Base-by-base conservation (phyloP, 192 early-diverging fungal species). In the Oehlia diaphana region DNA sequence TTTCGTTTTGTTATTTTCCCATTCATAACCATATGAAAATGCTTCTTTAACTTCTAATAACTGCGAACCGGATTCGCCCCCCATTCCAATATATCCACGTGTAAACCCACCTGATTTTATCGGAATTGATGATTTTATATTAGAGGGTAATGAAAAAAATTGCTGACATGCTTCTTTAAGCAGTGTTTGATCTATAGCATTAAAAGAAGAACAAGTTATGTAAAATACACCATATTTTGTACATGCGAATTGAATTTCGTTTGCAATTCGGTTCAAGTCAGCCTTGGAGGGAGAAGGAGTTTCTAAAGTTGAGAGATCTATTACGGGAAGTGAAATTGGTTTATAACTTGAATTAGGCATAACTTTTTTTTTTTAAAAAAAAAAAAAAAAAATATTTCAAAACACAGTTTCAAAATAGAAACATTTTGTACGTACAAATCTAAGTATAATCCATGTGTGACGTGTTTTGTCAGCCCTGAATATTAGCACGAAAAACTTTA, bases 31-130 rank as follows among this genome's bases (percentile, higher is more conserved):
- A 76, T 90, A 91, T 13, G 82, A 83, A 65, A 92, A 91, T 0
- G 86, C 91, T 77, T 91, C 87, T 80, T 92, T 92, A 26, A 87
- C 80, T 81, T 92, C 91, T 28, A 87, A 83, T 9, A 84, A 84
- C 7, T 81, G 42, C 2, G 88, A 89, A 13, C 91, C 91, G 31
- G 88, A 90, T 72, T 87, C 86, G 31, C 76, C 82, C 0, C 84
- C 86, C 16, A 87, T 64, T 42, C 81, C 82, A 10, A 87, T 81
- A 39, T 87, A 87, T 8, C 86, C 86, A 33, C 86, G 81, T 1
- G 84, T 86, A 64, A 87, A 87, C 9, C 86, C 86, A 2, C 86
- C 86, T 1, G 82, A 76, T 63, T 82, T 79, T 49, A 86, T 82
- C 13, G 84, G 79, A 53, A 83, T 86, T 4, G 74, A 61, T 13